phyloP scores from a whole-genome alignment of 1,139 yeast genomes.

The Candida tropicalis region DNA sequence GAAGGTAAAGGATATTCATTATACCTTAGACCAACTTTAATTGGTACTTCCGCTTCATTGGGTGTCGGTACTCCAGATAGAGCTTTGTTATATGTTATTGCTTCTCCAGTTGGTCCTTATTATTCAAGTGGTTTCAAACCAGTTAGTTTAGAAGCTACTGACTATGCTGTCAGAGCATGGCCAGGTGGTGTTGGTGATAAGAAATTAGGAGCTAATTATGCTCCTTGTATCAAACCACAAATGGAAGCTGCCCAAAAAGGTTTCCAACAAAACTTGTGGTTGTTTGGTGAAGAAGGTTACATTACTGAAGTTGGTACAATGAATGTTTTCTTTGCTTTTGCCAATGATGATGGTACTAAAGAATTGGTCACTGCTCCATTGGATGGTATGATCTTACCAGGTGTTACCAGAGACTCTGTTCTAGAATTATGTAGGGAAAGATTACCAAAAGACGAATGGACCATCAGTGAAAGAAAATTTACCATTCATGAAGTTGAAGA shows the following conservation, averaged over 20 bases:
- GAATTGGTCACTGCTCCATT: constrained; percentile 95
- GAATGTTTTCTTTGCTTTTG: constrained; percentile 89
- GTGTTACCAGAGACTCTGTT: constrained; percentile 93
- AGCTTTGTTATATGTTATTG: constrained; percentile 82
- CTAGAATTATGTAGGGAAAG: constrained; percentile 74
- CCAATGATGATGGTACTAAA: constrained; percentile 68
- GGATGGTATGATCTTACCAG: constrained; percentile 96
- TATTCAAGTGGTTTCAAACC: constrained; percentile 92
- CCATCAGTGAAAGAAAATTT: constrained; percentile 75
- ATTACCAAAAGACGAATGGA: constrained; percentile 76
- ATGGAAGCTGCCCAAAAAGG: constrained; percentile 85
- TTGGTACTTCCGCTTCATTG: constrained; percentile 84
- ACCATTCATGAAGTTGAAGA: constrained; percentile 80
- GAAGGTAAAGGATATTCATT: constrained; percentile 83
- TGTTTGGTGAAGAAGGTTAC: constrained; percentile 85
- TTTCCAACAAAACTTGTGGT: constrained; percentile 94
- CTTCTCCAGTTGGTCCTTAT: constrained; percentile 96
- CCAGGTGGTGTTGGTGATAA: constrained; percentile 98
- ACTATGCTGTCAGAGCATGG: constrained; percentile 98
- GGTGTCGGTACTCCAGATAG: constrained; percentile 82
- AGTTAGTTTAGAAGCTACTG: constrained; percentile 89
- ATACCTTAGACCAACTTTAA: constrained; percentile 91
- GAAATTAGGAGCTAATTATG: constrained; percentile 96
- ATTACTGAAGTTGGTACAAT: constrained; percentile 97
- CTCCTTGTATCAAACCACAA: constrained; percentile 91